Base-by-base conservation (phyloP, 495 filamentous ascomycete genomes). In the Ascobolus immersus region DNA sequence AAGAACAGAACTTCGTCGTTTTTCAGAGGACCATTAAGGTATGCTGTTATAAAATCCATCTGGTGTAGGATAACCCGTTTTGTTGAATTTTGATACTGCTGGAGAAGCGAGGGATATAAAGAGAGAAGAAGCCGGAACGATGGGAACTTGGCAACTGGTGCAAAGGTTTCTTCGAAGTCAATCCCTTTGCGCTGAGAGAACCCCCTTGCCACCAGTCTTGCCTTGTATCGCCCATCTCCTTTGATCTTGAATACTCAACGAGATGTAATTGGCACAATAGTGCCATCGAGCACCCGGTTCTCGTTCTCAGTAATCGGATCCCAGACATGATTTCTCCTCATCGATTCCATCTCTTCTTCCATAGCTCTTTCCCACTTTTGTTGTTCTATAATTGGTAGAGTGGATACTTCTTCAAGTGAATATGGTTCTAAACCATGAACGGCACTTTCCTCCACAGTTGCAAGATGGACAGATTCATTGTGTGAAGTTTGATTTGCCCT, bases 151-250 rank as follows among this genome's bases (percentile, higher is more conserved):
- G 25, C 23, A 8, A 43, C 40, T 6, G 37, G 40, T 4, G 37
- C 34, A 28, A 33, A 43, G 17, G 41, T 46, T n/a, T 46, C 41
- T 1, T 30, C 9, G n/a, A 22, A 44, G 7, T 46, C 37, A 12
- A 38, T 35, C 3, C 41, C 34, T 28, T 42, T 17, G 0, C 21
- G 15, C 28, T 46, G 41, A 12, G 39, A 11, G n/a, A 29, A 46
- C 3, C 41, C 37, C 28, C 36, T 37, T 9, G 39, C 23, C 1
- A 41, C 44, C 9, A 46, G 21, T 11, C 34, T 9, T 0, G 29
- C 38, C 11, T 47, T 42, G 20, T 35, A 46, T 22, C 37, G 14
- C 15, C 17, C 39, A 17, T 39, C 37, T 1, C 17, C 4, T 26
- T 39, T 45, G 1, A 17, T 40, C 3, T 38, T 34, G 17, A 23